These are phyloP conservation scores for Aspergillus sclerotioniger DNA, from an alignment of 495 filamentous ascomycete genomes.

Conservation along the genomic window DNA sequence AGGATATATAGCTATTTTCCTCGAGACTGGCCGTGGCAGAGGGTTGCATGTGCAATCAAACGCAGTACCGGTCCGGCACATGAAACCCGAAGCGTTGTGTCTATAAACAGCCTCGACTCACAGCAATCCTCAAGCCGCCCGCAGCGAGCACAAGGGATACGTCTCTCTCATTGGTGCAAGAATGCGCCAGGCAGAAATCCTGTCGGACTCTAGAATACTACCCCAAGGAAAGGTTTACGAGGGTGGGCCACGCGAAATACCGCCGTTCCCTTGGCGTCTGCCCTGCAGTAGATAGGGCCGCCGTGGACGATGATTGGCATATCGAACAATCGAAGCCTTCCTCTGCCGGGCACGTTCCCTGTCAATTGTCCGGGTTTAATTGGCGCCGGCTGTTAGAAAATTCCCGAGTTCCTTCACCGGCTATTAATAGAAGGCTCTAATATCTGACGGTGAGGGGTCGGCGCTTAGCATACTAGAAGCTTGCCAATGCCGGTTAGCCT, in stretches of 20 bases:
- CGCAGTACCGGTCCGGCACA: constrained; percentile 11
- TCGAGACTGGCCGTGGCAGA: constrained; percentile 1
- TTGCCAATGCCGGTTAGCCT: constrained; percentile 31
- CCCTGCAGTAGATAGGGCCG: constrained; percentile 11
- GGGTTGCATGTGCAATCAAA: constrained; percentile 14
- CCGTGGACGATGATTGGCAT: constrained; percentile 12
- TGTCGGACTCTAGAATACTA: constrained; percentile 11
- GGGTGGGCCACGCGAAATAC: constrained; percentile 14
- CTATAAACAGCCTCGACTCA: constrained; percentile 30
- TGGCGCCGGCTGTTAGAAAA: constrained; percentile 6
- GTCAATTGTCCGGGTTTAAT: background rate
- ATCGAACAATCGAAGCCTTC: constrained; percentile 6
- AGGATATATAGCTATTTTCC: constrained; percentile 15
- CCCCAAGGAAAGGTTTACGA: background rate
- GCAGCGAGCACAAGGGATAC: constrained; percentile 4
- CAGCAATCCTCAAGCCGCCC: constrained; percentile 20
- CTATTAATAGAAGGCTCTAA: constrained; percentile 11
- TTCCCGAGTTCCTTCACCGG: constrained; percentile 5
- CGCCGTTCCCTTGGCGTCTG: constrained; percentile 9
- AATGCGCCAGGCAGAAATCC: constrained; percentile 23
- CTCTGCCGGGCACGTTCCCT: background rate
- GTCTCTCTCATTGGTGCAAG: constrained; percentile 18
- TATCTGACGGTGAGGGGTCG: constrained; percentile 11
- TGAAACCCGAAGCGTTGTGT: constrained; percentile 19
- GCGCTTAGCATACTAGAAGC: constrained; percentile 17